Evolutionary conservation across 352 stramenopile genomes (phyloP).

Genomic region (Phytophthora melonis): DNA sequence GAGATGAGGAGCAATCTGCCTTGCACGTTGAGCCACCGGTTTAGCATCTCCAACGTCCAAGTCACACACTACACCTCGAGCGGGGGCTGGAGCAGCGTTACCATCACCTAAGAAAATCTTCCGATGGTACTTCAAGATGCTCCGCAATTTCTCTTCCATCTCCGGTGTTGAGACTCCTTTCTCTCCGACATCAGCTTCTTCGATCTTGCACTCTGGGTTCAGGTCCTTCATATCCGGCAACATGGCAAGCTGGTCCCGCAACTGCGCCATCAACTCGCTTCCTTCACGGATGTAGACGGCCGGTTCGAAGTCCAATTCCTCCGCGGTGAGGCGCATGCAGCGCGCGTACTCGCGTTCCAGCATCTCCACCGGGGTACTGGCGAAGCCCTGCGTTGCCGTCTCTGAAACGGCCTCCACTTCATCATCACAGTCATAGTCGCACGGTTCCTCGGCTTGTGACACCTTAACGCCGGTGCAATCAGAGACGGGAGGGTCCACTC

Average conservation of each 20-base stretch:
- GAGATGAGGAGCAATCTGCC: neutral
- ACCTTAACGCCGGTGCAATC: too few species aligned
- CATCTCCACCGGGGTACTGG: neutral
- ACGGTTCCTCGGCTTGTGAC: too few species aligned
- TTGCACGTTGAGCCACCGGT: neutral
- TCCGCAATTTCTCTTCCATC: neutral
- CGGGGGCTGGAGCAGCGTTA: neutral
- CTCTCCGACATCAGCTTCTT: neutral
- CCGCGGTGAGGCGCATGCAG: neutral
- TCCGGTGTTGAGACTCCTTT: neutral
- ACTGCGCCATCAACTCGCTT: neutral
- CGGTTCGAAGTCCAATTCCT: neutral
- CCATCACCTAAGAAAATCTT: conserved; percentile 4
- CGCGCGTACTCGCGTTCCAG: neutral
- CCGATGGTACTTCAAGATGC: neutral
- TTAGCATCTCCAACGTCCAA: neutral
- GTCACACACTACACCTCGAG: neutral
- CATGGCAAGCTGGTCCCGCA: neutral
- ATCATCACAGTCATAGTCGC: neutral
- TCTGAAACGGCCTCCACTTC: neutral
- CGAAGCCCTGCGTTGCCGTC: neutral
- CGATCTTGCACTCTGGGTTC: neutral
- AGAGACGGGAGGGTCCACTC: too few species aligned
- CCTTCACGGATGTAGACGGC: conserved; percentile 4
- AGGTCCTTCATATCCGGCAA: neutral